Conservation (phyloP, 176 grass and related monocot genomes). For the Cocos nucifera region DNA sequence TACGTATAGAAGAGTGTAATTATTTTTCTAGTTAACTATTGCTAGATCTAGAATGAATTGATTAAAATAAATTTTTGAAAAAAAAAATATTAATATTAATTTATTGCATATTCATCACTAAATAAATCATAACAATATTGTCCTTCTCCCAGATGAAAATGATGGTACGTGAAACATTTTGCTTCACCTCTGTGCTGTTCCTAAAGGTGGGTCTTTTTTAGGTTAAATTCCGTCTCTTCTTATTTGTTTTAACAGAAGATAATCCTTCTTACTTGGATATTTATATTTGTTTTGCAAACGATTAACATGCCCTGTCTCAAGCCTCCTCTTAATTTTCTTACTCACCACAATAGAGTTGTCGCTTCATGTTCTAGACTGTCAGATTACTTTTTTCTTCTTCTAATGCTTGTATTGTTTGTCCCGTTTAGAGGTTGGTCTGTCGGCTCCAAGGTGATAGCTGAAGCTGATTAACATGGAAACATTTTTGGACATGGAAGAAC, state of each 20-base stretch:
- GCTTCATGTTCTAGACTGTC: too few relatives aligned
- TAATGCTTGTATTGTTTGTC: constrained; percentile 75
- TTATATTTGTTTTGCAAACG: too few relatives aligned
- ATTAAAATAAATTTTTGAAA: too few relatives aligned
- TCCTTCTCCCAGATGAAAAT: background rate
- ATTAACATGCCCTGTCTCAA: too few relatives aligned
- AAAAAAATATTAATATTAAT: background rate
- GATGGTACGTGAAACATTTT: constrained; percentile 8
- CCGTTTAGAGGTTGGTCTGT: constrained; percentile 88
- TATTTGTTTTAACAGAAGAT: constrained; percentile 21
- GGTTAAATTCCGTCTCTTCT: constrained; percentile 1
- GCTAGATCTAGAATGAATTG: too few relatives aligned
- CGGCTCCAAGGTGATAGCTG: constrained; percentile 74
- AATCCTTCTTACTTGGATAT: constrained; percentile 10
- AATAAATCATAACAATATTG: constrained; percentile 17
- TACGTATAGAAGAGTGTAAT: too few relatives aligned
- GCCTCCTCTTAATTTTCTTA: too few relatives aligned
- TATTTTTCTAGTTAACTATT: too few relatives aligned
- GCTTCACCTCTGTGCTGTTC: background rate
- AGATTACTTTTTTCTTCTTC: constrained; percentile 13
- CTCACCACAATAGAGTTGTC: background rate
- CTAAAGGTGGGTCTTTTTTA: constrained; percentile 7
- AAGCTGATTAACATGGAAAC: constrained; percentile 37
- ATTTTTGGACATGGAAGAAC: constrained; percentile 26
- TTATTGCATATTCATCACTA: constrained; percentile 14